These are phyloP conservation scores for Tritrichomonas musculus DNA, from an alignment of 208 protist species.

Conservation along the genomic window DNA sequence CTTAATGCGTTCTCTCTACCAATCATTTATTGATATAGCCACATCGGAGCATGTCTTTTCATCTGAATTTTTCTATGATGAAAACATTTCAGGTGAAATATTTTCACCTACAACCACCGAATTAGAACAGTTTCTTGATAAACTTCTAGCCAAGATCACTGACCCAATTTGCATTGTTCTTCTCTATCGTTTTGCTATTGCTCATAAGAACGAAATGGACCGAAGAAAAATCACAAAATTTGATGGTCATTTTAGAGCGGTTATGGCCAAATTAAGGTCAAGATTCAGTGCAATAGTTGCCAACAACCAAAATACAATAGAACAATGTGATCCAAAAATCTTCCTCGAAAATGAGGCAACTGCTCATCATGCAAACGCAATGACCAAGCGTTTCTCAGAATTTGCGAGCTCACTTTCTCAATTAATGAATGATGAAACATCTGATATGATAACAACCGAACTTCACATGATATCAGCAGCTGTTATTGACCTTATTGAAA, in stretches of 20 bases:
- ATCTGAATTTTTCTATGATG: constrained; percentile 4
- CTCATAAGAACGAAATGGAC: not conserved
- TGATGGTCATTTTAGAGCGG: not conserved
- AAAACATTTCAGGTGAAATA: not conserved
- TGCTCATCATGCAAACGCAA: constrained; percentile 2
- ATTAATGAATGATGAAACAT: not conserved
- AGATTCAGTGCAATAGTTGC: not conserved
- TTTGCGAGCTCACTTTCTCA: not conserved
- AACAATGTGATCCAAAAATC: not conserved
- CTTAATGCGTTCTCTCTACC: not conserved
- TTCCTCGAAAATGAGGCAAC: not conserved
- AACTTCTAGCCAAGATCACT: not conserved
- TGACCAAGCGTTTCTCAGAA: not conserved
- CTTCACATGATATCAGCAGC: not conserved
- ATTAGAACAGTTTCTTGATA: not conserved
- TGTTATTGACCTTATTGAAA: constrained; percentile 1
- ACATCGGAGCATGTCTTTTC: not conserved
- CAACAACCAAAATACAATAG: not conserved
- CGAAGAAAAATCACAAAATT: not conserved
- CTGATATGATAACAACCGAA: not conserved
- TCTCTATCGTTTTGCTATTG: not conserved
- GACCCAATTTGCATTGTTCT: not conserved
- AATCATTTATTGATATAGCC: not conserved
- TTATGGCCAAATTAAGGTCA: not conserved
- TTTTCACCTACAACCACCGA: not conserved